Evolutionary conservation across 1,284 basidiomycete genomes (phyloP).

Genomic region (Volvariella surrecta): DNA sequence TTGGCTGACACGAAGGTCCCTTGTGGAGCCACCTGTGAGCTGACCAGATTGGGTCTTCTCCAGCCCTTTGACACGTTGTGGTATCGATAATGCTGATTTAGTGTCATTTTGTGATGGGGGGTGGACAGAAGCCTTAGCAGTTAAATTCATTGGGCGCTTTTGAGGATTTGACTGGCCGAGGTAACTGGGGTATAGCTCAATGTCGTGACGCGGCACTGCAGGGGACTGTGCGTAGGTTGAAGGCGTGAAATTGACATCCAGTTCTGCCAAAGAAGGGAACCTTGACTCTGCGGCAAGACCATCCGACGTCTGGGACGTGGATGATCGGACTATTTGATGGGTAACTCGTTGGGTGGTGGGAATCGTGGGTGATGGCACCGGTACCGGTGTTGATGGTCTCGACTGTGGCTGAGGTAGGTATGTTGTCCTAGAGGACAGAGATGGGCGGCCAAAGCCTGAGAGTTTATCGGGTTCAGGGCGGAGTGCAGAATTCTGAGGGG

Average conservation of each 20-base stretch:
- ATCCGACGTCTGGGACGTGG: slow-evolving; percentile 22
- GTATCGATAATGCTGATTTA: no score
- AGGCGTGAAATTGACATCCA: slow-evolving; percentile 53
- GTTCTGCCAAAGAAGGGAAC: slow-evolving; percentile 72
- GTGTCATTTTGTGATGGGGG: no score
- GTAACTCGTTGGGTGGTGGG: slow-evolving; percentile 18
- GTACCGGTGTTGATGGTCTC: slow-evolving; percentile 14
- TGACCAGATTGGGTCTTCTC: not conserved
- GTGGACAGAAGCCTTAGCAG: no score
- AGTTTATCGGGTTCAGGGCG: slow-evolving; percentile 15
- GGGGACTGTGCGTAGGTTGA: slow-evolving; percentile 13
- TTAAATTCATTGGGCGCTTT: not conserved
- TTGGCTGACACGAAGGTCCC: no score
- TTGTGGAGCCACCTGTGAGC: not conserved
- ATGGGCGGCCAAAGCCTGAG: slow-evolving; percentile 20
- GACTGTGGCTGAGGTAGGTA: slow-evolving; percentile 25
- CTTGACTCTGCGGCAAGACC: slow-evolving; percentile 51
- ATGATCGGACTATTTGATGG: slow-evolving; percentile 18
- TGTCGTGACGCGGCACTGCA: slow-evolving; percentile 2
- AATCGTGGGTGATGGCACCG: slow-evolving; percentile 12
- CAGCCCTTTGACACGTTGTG: no score
- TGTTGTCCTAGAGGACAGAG: slow-evolving; percentile 43
- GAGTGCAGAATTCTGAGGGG: slow-evolving; percentile 10
- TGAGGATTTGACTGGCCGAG: not conserved
- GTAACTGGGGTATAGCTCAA: not conserved